Evolutionary conservation across 169 alveolate genomes (phyloP), one percentile per base, ranked within the genome.

Genomic region (Babesia divergens): DNA sequence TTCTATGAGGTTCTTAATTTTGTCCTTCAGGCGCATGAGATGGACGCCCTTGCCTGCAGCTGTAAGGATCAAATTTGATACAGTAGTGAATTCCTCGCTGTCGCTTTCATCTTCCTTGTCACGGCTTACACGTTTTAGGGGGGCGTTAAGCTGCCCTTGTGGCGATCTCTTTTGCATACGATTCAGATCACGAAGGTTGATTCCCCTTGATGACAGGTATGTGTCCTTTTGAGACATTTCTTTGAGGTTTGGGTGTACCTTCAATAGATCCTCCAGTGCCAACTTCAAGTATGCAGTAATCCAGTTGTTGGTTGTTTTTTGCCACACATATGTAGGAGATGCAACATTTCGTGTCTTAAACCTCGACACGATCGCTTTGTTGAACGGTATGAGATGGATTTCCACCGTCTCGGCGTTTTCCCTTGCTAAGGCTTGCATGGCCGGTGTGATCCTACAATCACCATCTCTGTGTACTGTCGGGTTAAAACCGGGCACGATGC

Each of bases 21-120:
- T 80, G n/a, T 68, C 60, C 32, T 44, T 42, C 31, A 80, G 35
- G 29, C 84, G 68, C 56, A 42, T 49, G 38, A 70, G 22, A 26
- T 80, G 88, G 29, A 58, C 60, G 11, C 59, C 74, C 24, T 51
- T 54, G 18, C 79, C 88, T 3, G 88, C 88, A 4, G 74, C 88
- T 8, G 84, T 80, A 6, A 71, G 56, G 28, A 80, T 28, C 32
- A 80, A 35, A 24, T 52, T 69, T 2, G 67, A 70, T 14, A 60
- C 76, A 18, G 76, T 56, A 26, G 52, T 69, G 43, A 46, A 50
- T n/a, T 50, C 65, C 14, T 26, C 9, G 6, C 47, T 59, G 22
- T n/a, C 44, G 31, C 31, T 28, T 7, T 62, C 72, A 34, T 76
- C 86, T 3, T 44, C 81, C 24, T 34, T 22, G 20, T 16, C 59